Conservation (phyloP, 306 rosid species). For the Dryas drummondii region DNA sequence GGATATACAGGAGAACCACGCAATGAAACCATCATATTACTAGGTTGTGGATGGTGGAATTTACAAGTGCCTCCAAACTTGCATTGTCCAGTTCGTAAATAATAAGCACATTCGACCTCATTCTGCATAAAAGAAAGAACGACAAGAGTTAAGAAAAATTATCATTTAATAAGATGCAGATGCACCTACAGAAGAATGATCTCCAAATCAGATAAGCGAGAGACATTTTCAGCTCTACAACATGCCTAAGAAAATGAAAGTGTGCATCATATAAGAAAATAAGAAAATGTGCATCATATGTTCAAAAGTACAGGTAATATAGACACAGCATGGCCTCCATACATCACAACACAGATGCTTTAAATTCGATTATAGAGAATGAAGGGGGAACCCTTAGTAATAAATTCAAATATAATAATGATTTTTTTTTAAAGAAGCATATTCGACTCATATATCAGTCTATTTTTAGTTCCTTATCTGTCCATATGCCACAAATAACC, state of each 20-base stretch:
- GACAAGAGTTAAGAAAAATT: slow-evolving; percentile 12
- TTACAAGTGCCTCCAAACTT: slow-evolving; percentile 91
- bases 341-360: neutral
- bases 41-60: slow-evolving; percentile 95
- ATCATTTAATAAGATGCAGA: slow-evolving; percentile 22
- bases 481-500: neutral
- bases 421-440: neutral
- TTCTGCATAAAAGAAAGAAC: slow-evolving; percentile 49
- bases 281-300: neutral
- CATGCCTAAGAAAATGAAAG: neutral
- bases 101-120: slow-evolving; percentile 84
- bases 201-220: slow-evolving; percentile 10
- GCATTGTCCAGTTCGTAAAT: slow-evolving; percentile 95
- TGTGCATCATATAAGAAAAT: neutral
- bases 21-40: slow-evolving; percentile 87
- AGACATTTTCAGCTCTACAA: slow-evolving; percentile 26
- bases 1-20: slow-evolving; percentile 85
- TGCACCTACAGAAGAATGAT: slow-evolving; percentile 10
- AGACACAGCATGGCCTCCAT: neutral
- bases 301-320: neutral
- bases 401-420: neutral
- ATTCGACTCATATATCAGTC: neutral
- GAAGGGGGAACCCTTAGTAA: too few species aligned
- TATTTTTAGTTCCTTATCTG: neutral
- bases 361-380: too few species aligned